Evolutionary conservation across 1,284 basidiomycete genomes (phyloP), one percentile per base, ranked within the genome.

Genomic region (Melampsora larici-populina): DNA sequence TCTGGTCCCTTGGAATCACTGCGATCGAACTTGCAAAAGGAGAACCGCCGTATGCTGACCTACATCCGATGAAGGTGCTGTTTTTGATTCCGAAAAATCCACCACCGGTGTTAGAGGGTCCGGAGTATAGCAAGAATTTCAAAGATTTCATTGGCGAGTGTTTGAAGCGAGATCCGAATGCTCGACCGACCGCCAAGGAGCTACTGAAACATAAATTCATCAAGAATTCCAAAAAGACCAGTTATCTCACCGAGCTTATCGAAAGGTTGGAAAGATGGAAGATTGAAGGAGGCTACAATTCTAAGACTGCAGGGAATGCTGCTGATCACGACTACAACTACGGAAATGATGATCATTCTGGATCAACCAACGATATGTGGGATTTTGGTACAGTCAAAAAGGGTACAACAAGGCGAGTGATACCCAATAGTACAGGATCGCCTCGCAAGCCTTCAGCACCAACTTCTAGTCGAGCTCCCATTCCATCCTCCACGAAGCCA

Each of bases 1-100:
- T 99, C 70, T 84, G 83, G 83, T 82, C 82, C 49, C 78, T 85
- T 21, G 85, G 84, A 6, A 99, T 99, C 83, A 98, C 96, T 5
- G 93, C 94, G 15, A 97, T 99, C 81, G 96, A 99, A 84, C 87
- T 99, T 80, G 96, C 96, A 0, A 94, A 92, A 85, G 96, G 96
- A 58, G 95, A 98, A 83, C 96, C 96, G 26, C 96, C 96, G 2
- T 98, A 98, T 82, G 94, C 96, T 1, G 94, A 97, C 81, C 86
- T 98, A 64, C 97, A 99, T 86, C 96, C 96, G 4, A 99, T 99
- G 96, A 98, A 98, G 88, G 93, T 97, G 24, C 87, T 99, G 46
- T 99, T 99, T 87, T 87, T 99, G 78, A 99, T 99, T 78, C 97
- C 96, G 26, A 97, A 98, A 87, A 98, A 98, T 82, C 89, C 92